Conservation (phyloP, 1,139 yeast genomes). For the Waltiozyma sp. region DNA sequence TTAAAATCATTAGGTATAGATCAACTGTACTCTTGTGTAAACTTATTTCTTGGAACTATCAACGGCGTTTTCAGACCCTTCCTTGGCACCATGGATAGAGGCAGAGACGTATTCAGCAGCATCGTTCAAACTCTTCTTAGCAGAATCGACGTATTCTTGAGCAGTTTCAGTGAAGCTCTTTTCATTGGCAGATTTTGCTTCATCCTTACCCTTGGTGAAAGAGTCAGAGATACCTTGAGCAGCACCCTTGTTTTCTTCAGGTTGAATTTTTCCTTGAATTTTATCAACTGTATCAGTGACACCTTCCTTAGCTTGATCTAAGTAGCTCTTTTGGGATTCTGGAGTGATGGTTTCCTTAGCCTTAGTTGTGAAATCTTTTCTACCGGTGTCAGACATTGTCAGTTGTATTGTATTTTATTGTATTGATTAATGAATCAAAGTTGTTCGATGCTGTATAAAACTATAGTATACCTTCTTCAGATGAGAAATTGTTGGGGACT, state of each 20-base stretch:
- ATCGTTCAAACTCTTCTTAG: constrained; percentile 47
- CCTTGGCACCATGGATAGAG: constrained; percentile 49
- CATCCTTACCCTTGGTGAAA: constrained; percentile 38
- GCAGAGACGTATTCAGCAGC: constrained; percentile 55
- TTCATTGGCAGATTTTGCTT: constrained; percentile 27
- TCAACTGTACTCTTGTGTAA: too few relatives aligned
- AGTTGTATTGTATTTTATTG: not conserved
- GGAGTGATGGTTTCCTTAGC: constrained; percentile 60
- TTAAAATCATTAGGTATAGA: too few relatives aligned
- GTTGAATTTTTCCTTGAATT: constrained; percentile 45
- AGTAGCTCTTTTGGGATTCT: constrained; percentile 53
- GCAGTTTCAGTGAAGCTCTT: constrained; percentile 45
- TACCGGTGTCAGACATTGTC: constrained; percentile 63
- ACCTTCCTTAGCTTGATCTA: constrained; percentile 60
- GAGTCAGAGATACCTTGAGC: constrained; percentile 59
- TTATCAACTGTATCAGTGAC: constrained; percentile 59
- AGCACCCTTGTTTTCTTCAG: constrained; percentile 56
- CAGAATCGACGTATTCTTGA: constrained; percentile 46
- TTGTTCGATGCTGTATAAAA: too few relatives aligned
- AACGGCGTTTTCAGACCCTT: constrained; percentile 41
- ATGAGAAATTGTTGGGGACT: too few relatives aligned
- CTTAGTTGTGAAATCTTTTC: constrained; percentile 68
- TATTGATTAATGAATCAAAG: too few relatives aligned
- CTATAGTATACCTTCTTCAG: too few relatives aligned
- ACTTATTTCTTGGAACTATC: constrained; percentile 6